phyloP scores from a whole-genome alignment of 1,139 yeast species.

The Scheffersomyces stambukii region DNA sequence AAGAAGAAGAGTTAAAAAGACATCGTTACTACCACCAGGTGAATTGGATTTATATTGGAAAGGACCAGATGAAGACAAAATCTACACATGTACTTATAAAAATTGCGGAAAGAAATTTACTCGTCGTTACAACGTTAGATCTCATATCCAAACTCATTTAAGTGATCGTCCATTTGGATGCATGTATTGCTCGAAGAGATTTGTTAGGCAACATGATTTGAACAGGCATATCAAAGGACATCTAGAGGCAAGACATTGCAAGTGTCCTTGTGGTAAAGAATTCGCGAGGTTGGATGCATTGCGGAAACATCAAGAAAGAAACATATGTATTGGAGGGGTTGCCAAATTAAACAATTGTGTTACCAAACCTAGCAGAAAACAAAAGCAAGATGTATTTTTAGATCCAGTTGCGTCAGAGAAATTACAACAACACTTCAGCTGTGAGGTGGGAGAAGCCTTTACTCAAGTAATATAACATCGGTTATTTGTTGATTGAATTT shows the following conservation, averaged over 20 bases:
- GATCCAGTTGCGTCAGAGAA: constrained; percentile 18
- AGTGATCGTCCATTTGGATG: constrained; percentile 86
- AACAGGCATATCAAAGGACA: constrained; percentile 90
- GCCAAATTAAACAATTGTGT: constrained; percentile 21
- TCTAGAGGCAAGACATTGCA: constrained; percentile 61
- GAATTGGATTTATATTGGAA: constrained; percentile 78
- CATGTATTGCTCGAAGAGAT: constrained; percentile 59
- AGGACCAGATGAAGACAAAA: constrained; percentile 70
- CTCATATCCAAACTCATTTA: constrained; percentile 95
- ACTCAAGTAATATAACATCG: too few species aligned
- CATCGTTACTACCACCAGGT: constrained; percentile 84
- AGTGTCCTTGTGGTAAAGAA: constrained; percentile 88
- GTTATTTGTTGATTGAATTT: too few species aligned
- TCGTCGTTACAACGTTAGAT: constrained; percentile 88
- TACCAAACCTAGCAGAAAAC: constrained; percentile 27
- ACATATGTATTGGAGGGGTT: constrained; percentile 73
- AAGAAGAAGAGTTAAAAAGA: constrained; percentile 47
- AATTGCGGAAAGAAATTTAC: constrained; percentile 83
- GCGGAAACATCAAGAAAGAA: constrained; percentile 72
- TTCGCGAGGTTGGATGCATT: constrained; percentile 89
- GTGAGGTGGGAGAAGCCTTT: too few species aligned
- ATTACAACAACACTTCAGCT: too few species aligned
- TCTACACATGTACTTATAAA: constrained; percentile 70
- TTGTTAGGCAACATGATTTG: constrained; percentile 89
- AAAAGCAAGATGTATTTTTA: constrained; percentile 13